These are phyloP conservation scores for Trichoderma arundinaceum DNA, from an alignment of 2,329 filamentous ascomycete genomes.

Conservation along the genomic window DNA sequence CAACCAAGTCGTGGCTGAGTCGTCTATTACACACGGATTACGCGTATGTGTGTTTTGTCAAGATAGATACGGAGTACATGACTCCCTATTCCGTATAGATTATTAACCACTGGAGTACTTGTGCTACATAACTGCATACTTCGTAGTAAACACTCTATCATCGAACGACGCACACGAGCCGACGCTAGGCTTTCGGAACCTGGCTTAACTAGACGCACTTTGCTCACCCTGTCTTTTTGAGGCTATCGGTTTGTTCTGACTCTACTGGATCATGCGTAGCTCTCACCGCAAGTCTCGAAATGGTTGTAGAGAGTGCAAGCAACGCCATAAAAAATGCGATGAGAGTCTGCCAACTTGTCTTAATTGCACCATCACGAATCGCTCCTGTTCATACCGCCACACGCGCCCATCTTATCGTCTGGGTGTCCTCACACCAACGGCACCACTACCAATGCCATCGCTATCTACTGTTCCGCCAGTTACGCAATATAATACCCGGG, in stretches of 20 bases:
- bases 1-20: slow-evolving; percentile 17
- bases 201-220: neutral
- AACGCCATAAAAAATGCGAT: slow-evolving; percentile 43
- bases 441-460: neutral
- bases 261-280: slow-evolving; percentile 28
- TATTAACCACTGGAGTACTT: no score
- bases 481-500: neutral
- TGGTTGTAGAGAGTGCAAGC: slow-evolving; percentile 40
- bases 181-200: no score
- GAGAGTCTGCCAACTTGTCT: slow-evolving; percentile 41
- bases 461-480: neutral
- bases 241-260: neutral
- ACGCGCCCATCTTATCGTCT: neutral
- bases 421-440: neutral
- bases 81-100: no score
- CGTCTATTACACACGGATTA: neutral
- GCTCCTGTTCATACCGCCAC: slow-evolving; percentile 38
- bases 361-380: slow-evolving; percentile 39
- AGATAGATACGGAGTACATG: no score
- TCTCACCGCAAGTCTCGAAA: slow-evolving; percentile 38
- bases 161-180: no score
- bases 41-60: neutral
- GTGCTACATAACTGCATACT: no score
- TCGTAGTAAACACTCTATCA: no score
- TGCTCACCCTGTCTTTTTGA: neutral